phyloP scores from a whole-genome alignment of 2,329 filamentous ascomycete genomes.

The Hymenoscyphus scutula region DNA sequence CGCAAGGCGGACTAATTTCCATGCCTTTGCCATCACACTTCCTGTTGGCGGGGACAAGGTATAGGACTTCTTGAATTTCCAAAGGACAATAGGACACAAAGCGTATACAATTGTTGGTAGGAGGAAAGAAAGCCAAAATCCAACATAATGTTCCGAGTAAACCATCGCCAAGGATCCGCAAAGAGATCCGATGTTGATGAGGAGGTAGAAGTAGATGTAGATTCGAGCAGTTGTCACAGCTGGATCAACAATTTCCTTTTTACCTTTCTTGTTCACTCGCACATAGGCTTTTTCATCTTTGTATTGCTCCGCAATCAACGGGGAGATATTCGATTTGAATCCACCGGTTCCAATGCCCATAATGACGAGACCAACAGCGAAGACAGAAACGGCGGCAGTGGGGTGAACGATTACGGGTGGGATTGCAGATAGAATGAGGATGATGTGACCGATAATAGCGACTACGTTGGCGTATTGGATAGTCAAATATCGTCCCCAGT shows the following conservation, averaged over 20 bases:
- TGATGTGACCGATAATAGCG: slow-evolving; percentile 49
- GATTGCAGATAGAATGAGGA: slow-evolving; percentile 46
- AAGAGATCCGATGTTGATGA: slow-evolving; percentile 51
- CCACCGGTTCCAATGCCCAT: slow-evolving; percentile 46
- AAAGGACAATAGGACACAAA: slow-evolving; percentile 57
- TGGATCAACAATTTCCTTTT: slow-evolving; percentile 35
- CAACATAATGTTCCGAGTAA: slow-evolving; percentile 51
- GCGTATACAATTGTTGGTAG: slow-evolving; percentile 43
- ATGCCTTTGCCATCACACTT: slow-evolving; percentile 61
- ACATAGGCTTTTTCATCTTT: slow-evolving; percentile 29
- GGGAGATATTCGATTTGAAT: slow-evolving; percentile 42
- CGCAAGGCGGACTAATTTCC: slow-evolving; percentile 53
- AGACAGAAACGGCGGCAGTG: slow-evolving; percentile 45
- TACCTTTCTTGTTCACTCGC: slow-evolving; percentile 28
- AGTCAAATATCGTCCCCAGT: slow-evolving; percentile 59
- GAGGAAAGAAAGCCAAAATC: slow-evolving; percentile 48
- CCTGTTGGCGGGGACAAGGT: slow-evolving; percentile 57
- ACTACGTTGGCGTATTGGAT: slow-evolving; percentile 48
- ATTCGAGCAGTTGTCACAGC: slow-evolving; percentile 35
- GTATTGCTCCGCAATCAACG: slow-evolving; percentile 37
- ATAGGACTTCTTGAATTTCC: slow-evolving; percentile 55
- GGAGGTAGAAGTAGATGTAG: slow-evolving; percentile 46
- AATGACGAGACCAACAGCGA: slow-evolving; percentile 48
- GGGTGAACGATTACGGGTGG: slow-evolving; percentile 43
- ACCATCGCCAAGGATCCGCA: slow-evolving; percentile 44